A percentile compares a stretch with the other conserved stretches of the same genome.
These are phyloP conservation scores for Cercophora newfieldiana DNA, from an alignment of 495 filamentous ascomycete genomes.

Conservation along the genomic window DNA sequence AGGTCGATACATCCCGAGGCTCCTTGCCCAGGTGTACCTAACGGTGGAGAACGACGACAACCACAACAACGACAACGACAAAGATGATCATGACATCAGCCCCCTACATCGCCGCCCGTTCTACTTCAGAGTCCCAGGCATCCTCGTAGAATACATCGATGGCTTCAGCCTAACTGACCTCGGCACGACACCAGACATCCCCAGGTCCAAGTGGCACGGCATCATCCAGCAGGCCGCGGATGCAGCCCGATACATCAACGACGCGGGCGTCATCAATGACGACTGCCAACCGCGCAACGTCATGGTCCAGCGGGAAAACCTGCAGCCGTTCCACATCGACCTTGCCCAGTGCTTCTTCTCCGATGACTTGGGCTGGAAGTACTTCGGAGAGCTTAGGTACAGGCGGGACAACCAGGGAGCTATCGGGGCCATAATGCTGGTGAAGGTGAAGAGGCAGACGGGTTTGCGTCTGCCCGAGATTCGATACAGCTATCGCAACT, in stretches of 20 bases:
- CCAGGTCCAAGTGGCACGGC: background rate
- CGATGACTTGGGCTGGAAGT: conserved; percentile 3
- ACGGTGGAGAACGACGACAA: background rate
- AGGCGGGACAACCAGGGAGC: background rate
- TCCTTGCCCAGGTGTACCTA: background rate
- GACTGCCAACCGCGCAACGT: conserved; percentile 9
- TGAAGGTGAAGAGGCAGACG: no score
- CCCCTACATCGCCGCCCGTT: background rate
- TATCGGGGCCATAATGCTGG: background rate
- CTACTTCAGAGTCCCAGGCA: background rate
- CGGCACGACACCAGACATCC: background rate
- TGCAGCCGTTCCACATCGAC: conserved; percentile 1
- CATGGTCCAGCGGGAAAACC: background rate
- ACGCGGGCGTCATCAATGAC: conserved; percentile 1
- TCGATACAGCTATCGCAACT: no score
- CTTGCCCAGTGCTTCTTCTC: conserved; percentile 6
- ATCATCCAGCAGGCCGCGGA: conserved; percentile 2
- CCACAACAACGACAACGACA: background rate
- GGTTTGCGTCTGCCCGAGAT: no score
- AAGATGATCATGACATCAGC: background rate
- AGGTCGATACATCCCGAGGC: conserved; percentile 1
- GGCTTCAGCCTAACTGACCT: conserved; percentile 3
- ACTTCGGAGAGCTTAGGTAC: background rate
- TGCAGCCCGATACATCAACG: conserved; percentile 6
- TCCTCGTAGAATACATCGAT: conserved; percentile 6